Conservation (phyloP, 2,329 filamentous ascomycete species). For the Leptoxyphium fumago region DNA sequence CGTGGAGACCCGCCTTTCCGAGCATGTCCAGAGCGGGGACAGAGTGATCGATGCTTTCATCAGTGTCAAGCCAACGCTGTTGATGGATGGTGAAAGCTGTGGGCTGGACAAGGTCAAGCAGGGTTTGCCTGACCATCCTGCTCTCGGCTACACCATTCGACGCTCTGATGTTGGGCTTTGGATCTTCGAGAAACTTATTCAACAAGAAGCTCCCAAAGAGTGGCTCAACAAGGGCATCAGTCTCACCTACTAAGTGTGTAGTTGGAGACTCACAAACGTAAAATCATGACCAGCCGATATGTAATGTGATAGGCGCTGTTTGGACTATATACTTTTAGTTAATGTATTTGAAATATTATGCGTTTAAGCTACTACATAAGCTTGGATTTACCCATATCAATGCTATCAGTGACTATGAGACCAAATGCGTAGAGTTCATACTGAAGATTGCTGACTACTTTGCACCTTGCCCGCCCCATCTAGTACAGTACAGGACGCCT, state of each 20-base stretch:
- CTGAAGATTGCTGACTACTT: no score
- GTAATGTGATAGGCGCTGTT: no score
- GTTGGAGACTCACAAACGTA: no score
- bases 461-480: no score
- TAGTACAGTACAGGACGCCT: not conserved
- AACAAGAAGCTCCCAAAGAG: slow-evolving; percentile 8
- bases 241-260: slow-evolving; percentile 19
- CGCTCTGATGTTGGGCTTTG: slow-evolving; percentile 26
- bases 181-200: slow-evolving; percentile 23
- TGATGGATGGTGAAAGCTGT: slow-evolving; percentile 18
- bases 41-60: slow-evolving; percentile 16
- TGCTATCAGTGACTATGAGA: no score
- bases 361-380: no score
- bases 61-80: slow-evolving; percentile 23
- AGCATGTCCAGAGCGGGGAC: slow-evolving; percentile 10
- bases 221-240: slow-evolving; percentile 21
- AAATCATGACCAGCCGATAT: no score
- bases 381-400: no score
- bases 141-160: slow-evolving; percentile 23
- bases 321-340: no score
- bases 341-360: no score
- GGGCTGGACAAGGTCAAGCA: slow-evolving; percentile 18
- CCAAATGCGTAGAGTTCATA: no score
- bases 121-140: slow-evolving; percentile 20
- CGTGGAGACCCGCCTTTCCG: slow-evolving; percentile 20